Conservation (phyloP, 768 basidiomycete species). For the Cyclocybe aegerita region DNA sequence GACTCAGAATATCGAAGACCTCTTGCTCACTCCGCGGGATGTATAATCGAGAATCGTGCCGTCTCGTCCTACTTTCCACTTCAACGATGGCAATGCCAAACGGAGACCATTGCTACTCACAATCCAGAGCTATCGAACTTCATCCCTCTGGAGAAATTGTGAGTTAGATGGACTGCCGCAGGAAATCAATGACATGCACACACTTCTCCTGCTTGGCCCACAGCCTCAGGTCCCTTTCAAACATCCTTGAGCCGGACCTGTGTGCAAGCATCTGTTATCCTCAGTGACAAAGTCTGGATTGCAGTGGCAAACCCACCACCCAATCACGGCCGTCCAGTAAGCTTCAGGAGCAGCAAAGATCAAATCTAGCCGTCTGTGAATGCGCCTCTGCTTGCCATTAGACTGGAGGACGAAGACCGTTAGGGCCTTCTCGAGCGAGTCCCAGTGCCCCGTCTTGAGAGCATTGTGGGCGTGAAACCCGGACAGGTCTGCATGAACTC, state of each 20-base stretch:
- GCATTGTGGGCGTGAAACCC: conserved; percentile 57
- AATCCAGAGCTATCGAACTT: conserved; percentile 85
- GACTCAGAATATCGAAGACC: conserved; percentile 67
- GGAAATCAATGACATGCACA: conserved; percentile 1
- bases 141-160: conserved; percentile 48
- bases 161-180: not conserved
- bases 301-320: conserved; percentile 54
- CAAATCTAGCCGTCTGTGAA: conserved; percentile 77
- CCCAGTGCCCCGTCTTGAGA: conserved; percentile 63
- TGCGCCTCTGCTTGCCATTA: conserved; percentile 26
- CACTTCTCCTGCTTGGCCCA: conserved; percentile 71
- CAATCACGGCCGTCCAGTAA: conserved; percentile 88
- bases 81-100: not conserved
- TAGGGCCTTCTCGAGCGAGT: conserved; percentile 82
- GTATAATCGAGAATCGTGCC: conserved; percentile 60
- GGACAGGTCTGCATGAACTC: conserved; percentile 46
- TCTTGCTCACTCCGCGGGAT: conserved; percentile 67
- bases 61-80: conserved; percentile 46
- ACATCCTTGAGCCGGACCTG: conserved; percentile 89
- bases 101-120: conserved; percentile 43
- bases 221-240: conserved; percentile 78
- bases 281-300: not conserved
- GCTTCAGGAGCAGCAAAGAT: conserved; percentile 76
- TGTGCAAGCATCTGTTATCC: not conserved
- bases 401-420: conserved; percentile 72